phyloP scores from a whole-genome alignment of 345 rosid genomes.

The Sisymbrium altissimum region DNA sequence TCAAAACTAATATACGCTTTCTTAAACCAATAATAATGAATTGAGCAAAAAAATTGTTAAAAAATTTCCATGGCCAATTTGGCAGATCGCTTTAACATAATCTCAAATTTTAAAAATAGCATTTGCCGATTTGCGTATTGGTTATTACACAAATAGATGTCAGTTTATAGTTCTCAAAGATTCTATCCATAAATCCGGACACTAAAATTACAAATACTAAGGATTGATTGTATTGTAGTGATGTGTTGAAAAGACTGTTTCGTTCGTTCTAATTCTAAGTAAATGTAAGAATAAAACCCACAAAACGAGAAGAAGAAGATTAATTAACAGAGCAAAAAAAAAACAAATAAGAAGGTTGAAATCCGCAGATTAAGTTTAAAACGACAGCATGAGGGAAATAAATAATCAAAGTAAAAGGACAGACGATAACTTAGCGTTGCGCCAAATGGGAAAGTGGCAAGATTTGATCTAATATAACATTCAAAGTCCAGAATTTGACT shows the following conservation, averaged over 20 bases:
- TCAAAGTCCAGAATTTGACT: slow-evolving; percentile 34
- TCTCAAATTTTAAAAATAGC: background rate
- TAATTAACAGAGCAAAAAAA: background rate
- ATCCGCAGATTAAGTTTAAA: background rate
- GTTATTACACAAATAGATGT: background rate
- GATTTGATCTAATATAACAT: slow-evolving; percentile 8
- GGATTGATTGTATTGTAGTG: background rate
- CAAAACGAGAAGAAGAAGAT: background rate
- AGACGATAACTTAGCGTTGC: slow-evolving; percentile 6
- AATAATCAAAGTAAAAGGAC: background rate
- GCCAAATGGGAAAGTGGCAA: slow-evolving; percentile 10
- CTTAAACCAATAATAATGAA: background rate
- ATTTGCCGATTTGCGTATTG: background rate
- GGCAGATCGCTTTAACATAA: background rate
- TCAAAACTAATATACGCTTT: background rate
- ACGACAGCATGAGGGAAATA: background rate
- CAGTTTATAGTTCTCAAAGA: background rate
- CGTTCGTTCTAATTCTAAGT: background rate
- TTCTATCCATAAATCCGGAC: background rate
- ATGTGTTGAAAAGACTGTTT: background rate
- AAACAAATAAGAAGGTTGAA: background rate
- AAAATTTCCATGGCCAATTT: background rate
- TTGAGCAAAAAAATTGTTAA: background rate
- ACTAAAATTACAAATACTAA: background rate
- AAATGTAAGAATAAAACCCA: background rate